Conservation (phyloP, 495 filamentous ascomycete species). For the Xylona heveae region DNA sequence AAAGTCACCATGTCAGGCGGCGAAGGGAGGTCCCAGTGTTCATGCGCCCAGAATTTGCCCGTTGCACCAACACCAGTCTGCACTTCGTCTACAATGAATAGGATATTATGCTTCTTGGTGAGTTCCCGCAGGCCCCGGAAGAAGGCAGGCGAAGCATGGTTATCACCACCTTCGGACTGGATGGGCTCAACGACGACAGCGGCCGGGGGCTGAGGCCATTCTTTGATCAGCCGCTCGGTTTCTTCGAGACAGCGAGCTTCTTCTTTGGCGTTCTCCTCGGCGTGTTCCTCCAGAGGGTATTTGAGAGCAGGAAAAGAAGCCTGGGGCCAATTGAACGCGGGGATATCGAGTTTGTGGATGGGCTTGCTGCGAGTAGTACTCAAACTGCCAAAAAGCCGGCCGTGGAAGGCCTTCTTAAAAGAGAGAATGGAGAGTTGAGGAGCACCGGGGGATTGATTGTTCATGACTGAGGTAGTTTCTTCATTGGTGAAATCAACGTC, state of each 20-base stretch:
- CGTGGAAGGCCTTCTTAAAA: conserved; percentile 89
- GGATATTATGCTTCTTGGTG: conserved; percentile 65
- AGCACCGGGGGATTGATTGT: conserved; percentile 64
- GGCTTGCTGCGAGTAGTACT: conserved; percentile 91
- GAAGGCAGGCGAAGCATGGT: conserved; percentile 87
- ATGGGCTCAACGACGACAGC: conserved; percentile 89
- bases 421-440: conserved; percentile 78
- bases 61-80: conserved; percentile 94
- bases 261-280: conserved; percentile 58
- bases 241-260: conserved; percentile 77
- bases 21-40: conserved; percentile 72
- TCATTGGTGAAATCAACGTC: conserved; percentile 66
- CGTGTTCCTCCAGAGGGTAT: conserved; percentile 76
- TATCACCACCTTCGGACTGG: conserved; percentile 96
- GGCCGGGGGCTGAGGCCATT: conserved; percentile 66
- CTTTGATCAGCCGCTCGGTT: conserved; percentile 68
- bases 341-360: conserved; percentile 97
- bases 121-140: conserved; percentile 75
- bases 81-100: conserved; percentile 96
- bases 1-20: conserved; percentile 99
- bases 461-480: conserved; percentile 62
- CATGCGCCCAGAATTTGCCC: conserved; percentile 97
- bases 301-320: conserved; percentile 76
- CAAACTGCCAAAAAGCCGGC: conserved; percentile 78
- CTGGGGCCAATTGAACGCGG: conserved; percentile 96